phyloP scores from a whole-genome alignment of 139 green algal species.

The Picochlorum costavermella region DNA sequence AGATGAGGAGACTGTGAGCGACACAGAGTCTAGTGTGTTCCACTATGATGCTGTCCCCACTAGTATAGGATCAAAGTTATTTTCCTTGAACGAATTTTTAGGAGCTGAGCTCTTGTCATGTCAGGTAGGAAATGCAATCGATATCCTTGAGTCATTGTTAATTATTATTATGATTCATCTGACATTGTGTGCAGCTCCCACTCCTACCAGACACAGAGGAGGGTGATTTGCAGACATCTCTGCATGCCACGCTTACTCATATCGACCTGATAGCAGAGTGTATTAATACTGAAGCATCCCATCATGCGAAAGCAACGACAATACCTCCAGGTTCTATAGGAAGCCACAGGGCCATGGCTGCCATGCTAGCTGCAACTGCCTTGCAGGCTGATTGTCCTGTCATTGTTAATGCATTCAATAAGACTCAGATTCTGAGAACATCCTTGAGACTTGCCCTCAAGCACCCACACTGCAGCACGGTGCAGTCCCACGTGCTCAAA shows the following conservation, averaged over 20 bases:
- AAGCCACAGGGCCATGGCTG: conserved; percentile 19
- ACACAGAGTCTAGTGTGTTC: conserved; percentile 6
- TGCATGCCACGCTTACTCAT: conserved; percentile 6
- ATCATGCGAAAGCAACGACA: conserved; percentile 6
- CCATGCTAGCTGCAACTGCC: conserved; percentile 16
- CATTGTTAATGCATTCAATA: conserved; percentile 2
- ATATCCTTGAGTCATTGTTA: no score
- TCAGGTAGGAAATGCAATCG: neutral
- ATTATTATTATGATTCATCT: neutral
- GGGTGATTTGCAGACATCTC: conserved; percentile 20
- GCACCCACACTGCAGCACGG: neutral
- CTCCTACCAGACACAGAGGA: conserved; percentile 8
- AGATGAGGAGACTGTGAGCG: no score
- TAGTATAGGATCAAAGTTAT: conserved; percentile 27
- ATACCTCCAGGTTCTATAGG: conserved; percentile 1
- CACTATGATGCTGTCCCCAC: conserved; percentile 11
- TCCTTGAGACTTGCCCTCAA: neutral
- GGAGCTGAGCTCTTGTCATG: conserved; percentile 22
- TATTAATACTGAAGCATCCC: conserved; percentile 10
- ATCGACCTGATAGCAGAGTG: conserved; percentile 14
- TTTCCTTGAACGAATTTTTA: conserved; percentile 27
- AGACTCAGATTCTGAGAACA: neutral
- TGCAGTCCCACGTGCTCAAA: neutral
- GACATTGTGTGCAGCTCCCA: conserved; percentile 12
- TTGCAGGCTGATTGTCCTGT: conserved; percentile 12